These are phyloP conservation scores for Septoria petroselini DNA, from an alignment of 2,329 filamentous ascomycete species.

Conservation along the genomic window DNA sequence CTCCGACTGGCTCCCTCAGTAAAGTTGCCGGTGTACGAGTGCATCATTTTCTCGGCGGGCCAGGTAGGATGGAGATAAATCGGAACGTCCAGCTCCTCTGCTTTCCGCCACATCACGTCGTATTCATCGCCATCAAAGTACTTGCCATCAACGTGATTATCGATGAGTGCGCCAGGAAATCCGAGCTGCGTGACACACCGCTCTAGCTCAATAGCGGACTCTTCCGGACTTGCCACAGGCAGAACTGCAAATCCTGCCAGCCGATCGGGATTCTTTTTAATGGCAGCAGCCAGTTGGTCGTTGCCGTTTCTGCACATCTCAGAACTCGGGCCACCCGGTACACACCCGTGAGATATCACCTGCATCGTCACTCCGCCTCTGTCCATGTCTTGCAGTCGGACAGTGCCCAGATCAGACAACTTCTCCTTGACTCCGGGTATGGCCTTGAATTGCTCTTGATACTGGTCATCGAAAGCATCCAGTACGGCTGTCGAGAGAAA, in stretches of 20 bases:
- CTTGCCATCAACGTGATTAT: constrained; percentile 38
- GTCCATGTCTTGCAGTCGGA: constrained; percentile 37
- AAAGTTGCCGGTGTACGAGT: constrained; percentile 38
- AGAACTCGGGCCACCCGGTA: constrained; percentile 30
- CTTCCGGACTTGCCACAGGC: constrained; percentile 35
- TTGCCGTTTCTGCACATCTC: constrained; percentile 35
- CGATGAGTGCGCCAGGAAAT: constrained; percentile 39
- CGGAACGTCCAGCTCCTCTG: constrained; percentile 48
- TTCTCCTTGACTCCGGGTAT: constrained; percentile 33
- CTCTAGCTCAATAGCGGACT: constrained; percentile 35
- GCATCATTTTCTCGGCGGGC: constrained; percentile 41
- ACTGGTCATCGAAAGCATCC: constrained; percentile 32
- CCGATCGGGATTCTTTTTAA: constrained; percentile 30
- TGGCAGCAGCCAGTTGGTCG: constrained; percentile 35
- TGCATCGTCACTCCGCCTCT: constrained; percentile 36
- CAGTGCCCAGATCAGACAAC: constrained; percentile 31
- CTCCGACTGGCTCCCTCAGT: constrained; percentile 31
- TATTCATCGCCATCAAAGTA: constrained; percentile 38
- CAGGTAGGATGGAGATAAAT: constrained; percentile 53
- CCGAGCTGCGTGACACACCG: constrained; percentile 35
- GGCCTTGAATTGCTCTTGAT: constrained; percentile 36
- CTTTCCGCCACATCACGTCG: constrained; percentile 36
- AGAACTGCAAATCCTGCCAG: constrained; percentile 39
- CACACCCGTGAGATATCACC: constrained; percentile 38
- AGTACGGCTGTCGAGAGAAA: constrained; percentile 38